Base-by-base conservation (phyloP, 2,329 filamentous ascomycete genomes). In the Arachnomyces sp. region DNA sequence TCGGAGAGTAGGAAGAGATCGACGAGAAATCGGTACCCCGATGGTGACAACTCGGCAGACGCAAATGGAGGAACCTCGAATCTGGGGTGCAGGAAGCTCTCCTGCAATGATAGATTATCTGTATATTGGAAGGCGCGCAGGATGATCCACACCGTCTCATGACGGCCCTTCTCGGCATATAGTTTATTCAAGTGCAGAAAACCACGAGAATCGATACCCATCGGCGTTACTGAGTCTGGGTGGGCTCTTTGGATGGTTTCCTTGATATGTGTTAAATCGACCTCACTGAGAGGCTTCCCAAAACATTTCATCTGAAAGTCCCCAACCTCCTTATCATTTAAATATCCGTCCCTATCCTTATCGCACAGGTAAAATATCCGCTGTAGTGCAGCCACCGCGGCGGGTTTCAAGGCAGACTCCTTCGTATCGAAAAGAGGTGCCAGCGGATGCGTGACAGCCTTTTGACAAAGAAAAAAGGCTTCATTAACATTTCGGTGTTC, bases 91-190 rank as follows among this genome's bases (percentile, higher is more conserved):
- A 98, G 72, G 58, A 95, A 96, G 50, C 73, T 84, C 57, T 96
- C 89, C 54, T 90, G 87, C 30, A 98, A 68, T 46, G 86, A 94
- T 34, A 98, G 67, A 59, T 88, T 95, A 66, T 96, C 92, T 0
- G 90, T 95, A 56, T 98, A 96, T 55, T 94, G 85, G 53, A 94
- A 94, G 50, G 92, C 89, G 42, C 92, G 79, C 46, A 98, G 66
- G 44, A 98, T 95, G 45, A 94, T 88, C 92, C 92, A 98, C 32
- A 96, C 92, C 0, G 92, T 98, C 65, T 98, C 92, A 58, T 98
- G 92, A 9, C 92, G 83, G 9, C 92, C 92, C 60, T 96, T 96
- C 59, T 96, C 90, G 0, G 89, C 92, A 59, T 95, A 98, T 43
- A 96, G 78, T 64, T 89, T 94, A 67, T 96, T 96, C 30, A 98